These are phyloP conservation scores for Candida rishiriensis DNA, from an alignment of 805 yeast genomes.

Conservation along the genomic window DNA sequence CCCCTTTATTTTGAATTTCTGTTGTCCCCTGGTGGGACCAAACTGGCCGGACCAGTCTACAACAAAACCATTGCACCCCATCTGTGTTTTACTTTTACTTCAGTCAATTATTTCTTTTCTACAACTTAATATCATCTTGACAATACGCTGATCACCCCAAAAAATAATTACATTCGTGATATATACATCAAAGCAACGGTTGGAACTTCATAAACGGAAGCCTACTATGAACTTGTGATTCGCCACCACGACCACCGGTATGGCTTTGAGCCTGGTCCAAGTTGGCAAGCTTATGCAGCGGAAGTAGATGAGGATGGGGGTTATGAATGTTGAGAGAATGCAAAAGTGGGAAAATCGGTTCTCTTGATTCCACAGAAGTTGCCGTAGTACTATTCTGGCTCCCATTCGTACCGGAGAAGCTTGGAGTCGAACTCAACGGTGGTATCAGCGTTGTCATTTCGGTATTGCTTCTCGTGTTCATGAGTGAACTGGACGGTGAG, in stretches of 20 bases:
- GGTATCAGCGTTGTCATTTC: conserved; percentile 3
- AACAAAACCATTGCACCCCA: neutral
- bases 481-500: neutral
- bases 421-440: neutral
- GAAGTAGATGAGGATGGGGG: neutral
- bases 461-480: neutral
- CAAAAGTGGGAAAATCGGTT: neutral
- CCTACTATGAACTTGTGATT: conserved; percentile 6
- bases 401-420: neutral
- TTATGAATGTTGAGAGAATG: conserved; percentile 1
- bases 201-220: conserved; percentile 27
- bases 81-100: neutral
- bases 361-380: too few species aligned
- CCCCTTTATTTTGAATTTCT: too few species aligned
- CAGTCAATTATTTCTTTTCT: neutral
- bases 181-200: conserved; percentile 24
- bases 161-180: neutral
- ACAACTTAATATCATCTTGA: too few species aligned
- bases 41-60: neutral
- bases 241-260: too few species aligned
- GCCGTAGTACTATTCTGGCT: neutral
- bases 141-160: neutral
- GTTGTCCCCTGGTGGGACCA: too few species aligned
- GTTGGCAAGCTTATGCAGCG: neutral
- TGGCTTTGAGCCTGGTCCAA: conserved; percentile 6